Evolutionary conservation across 768 basidiomycete species (phyloP).

Genomic region (Xanthoconium purpureum): DNA sequence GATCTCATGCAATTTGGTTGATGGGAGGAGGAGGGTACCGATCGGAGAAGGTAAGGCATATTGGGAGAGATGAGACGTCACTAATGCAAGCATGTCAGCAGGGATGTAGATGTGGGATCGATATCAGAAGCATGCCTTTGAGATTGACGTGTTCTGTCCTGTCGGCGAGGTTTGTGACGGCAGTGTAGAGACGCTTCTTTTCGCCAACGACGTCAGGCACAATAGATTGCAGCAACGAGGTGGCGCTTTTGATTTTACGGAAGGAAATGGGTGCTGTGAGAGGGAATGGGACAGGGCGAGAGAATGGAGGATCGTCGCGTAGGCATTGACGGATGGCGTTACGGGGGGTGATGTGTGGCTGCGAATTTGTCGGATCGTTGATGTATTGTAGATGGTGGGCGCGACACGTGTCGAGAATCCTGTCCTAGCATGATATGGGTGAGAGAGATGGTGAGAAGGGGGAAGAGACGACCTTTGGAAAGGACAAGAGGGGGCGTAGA

Average conservation of each 20-base stretch:
- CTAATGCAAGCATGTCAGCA: constrained; percentile 29
- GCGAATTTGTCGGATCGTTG: constrained; percentile 68
- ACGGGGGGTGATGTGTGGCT: constrained; percentile 66
- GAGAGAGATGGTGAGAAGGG: not conserved
- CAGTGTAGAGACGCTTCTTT: constrained; percentile 37
- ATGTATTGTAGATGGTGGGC: constrained; percentile 59
- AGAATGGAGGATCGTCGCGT: constrained; percentile 8
- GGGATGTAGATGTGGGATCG: not conserved
- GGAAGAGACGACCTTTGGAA: constrained; percentile 56
- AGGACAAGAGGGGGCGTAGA: constrained; percentile 62
- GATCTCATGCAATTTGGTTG: constrained; percentile 32
- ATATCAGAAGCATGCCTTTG: constrained; percentile 37
- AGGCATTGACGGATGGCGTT: constrained; percentile 66
- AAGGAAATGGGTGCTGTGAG: constrained; percentile 33
- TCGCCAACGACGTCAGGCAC: constrained; percentile 34
- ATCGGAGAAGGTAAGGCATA: constrained; percentile 42
- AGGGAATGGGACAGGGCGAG: constrained; percentile 22
- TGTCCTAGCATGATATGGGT: constrained; percentile 47
- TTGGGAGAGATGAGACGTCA: constrained; percentile 40
- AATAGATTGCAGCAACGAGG: constrained; percentile 29
- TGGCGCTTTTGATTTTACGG: constrained; percentile 31
- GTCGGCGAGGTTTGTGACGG: constrained; percentile 36
- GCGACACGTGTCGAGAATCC: constrained; percentile 77
- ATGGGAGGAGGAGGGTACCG: constrained; percentile 50
- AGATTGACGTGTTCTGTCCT: constrained; percentile 41